These are phyloP conservation scores for Funneliformis geosporum DNA, from an alignment of 192 early-diverging fungal genomes.

Conservation along the genomic window DNA sequence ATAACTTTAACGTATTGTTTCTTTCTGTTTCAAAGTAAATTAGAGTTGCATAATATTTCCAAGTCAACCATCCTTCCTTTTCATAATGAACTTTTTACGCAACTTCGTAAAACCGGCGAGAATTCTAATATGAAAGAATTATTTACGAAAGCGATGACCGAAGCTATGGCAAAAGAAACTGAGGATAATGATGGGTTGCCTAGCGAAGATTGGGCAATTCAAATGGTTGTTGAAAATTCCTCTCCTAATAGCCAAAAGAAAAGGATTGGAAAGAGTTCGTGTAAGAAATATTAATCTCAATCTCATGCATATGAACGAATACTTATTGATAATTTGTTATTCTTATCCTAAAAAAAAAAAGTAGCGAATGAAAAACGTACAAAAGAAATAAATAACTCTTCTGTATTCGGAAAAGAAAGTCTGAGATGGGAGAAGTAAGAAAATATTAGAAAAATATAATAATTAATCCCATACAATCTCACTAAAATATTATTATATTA, in stretches of 20 bases:
- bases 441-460: neutral
- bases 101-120: neutral
- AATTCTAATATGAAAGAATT: neutral
- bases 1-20: neutral
- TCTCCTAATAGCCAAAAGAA: neutral
- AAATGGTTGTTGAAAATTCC: neutral
- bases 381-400: neutral
- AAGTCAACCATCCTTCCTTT: neutral
- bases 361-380: neutral
- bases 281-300: neutral
- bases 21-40: neutral
- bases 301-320: no score
- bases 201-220: constrained; percentile 7
- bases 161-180: constrained; percentile 2
- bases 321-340: neutral
- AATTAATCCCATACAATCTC: neutral
- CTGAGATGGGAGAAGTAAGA: neutral
- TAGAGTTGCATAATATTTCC: neutral
- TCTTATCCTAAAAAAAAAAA: neutral
- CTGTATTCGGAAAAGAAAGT: neutral
- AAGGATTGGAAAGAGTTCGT: neutral
- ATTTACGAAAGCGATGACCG: neutral
- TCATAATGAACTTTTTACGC: neutral
- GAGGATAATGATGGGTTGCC: constrained; percentile 25
- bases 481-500: neutral